Base-by-base conservation (phyloP, 2,329 filamentous ascomycete species). In the Xylogone sp. region DNA sequence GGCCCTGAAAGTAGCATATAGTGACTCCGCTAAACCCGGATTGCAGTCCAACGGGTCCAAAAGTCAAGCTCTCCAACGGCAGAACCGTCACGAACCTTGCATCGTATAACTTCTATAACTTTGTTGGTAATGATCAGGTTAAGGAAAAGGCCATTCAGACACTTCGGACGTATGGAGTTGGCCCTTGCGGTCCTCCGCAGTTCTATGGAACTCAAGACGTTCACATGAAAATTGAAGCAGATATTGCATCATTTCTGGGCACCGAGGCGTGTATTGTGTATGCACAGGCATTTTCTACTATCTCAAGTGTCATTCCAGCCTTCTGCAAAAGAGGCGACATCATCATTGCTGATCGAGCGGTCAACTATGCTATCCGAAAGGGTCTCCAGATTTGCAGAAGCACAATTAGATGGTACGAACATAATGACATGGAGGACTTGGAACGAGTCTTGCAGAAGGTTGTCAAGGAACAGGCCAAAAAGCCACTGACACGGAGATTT, bases 171-270 rank as follows among this genome's bases (percentile, higher is more conserved):
- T 99, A 99, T 63, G 94, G 94, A 51, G 95, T 99, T 42, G 95
- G 94, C 8, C 93, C 94, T 52, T 99, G 94, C 68, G 94, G 94
- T 19, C 94, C 94, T 18, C 94, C 94, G 5, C 92, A 96, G 58
- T 99, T 99, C 74, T 99, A 99, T 73, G 94, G 92, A 58, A 99
- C 91, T 27, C 93, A 97, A 69, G 94, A 99, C 71, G 92, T 97
- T 44, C 94, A 99, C 71, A 93, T 97, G 83, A 94, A 95, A 75
- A 91, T 90, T 16, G 94, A 99, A 72, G 83, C 89, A 51, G 93
- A 97, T 68, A 92, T 99, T 65, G 91, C 94, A 21, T 82, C 88
- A 9, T 96, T 93, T 67, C 73, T 99, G 21, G 94, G 94, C 21
- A 90, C 89, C 1, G 84, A 92, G 50, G 86, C 87, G 27, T 95